These are phyloP conservation scores for Chalciporus sphaerocephalus DNA, from an alignment of 768 basidiomycete species.

Conservation along the genomic window DNA sequence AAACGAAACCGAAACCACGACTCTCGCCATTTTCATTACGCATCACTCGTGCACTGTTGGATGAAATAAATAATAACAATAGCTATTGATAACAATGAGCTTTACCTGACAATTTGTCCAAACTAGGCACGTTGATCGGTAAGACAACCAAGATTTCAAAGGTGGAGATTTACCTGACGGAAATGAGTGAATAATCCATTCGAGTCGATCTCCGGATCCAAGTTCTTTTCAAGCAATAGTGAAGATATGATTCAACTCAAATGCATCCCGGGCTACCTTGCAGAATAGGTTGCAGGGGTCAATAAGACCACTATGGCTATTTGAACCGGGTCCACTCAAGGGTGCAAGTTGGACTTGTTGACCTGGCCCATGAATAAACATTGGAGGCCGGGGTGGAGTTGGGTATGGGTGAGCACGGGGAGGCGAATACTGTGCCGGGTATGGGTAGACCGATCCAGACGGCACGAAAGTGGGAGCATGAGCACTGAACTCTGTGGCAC, in stretches of 20 bases:
- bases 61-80: neutral
- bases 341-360: constrained; percentile 88
- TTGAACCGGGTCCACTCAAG: constrained; percentile 66
- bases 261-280: constrained; percentile 48
- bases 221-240: constrained; percentile 49
- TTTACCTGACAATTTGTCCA: constrained; percentile 84
- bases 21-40: constrained; percentile 76
- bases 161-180: constrained; percentile 48
- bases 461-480: constrained; percentile 77
- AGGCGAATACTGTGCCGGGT: constrained; percentile 71
- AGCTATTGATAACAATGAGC: neutral
- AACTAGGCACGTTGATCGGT: constrained; percentile 44
- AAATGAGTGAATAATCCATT: constrained; percentile 82
- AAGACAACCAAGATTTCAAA: constrained; percentile 9
- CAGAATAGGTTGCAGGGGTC: constrained; percentile 90
- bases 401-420: constrained; percentile 54
- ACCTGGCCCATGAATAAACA: constrained; percentile 82
- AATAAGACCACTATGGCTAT: constrained; percentile 80
- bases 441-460: constrained; percentile 57
- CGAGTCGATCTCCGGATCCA: constrained; percentile 81
- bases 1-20: constrained; percentile 90
- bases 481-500: constrained; percentile 62
- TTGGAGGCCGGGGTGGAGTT: constrained; percentile 32
- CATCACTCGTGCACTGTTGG: constrained; percentile 84
- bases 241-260: constrained; percentile 1